Conservation (phyloP, 345 rosid species). For the Salix udensis region DNA sequence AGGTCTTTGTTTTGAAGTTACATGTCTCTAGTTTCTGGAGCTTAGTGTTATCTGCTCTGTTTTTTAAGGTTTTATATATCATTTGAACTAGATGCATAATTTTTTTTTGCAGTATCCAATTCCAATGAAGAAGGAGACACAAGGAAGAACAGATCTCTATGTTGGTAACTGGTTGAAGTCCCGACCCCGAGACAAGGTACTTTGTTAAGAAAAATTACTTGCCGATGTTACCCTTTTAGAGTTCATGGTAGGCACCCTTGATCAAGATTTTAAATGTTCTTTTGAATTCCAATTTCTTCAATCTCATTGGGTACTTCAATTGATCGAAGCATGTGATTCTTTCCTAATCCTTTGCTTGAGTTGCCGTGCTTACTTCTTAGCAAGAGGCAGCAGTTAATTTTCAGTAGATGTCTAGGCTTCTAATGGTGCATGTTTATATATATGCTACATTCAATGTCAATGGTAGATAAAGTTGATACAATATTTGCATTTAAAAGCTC, state of each 20-base stretch:
- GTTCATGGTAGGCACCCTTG: not conserved
- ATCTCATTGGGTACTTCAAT: not conserved
- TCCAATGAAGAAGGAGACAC: conserved; percentile 83
- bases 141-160: conserved; percentile 80
- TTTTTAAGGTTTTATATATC: not conserved
- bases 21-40: no score
- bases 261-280: not conserved
- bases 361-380: not conserved
- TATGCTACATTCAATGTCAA: not conserved
- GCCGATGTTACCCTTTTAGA: not conserved
- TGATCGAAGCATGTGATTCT: not conserved
- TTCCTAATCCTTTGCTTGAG: not conserved
- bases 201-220: not conserved
- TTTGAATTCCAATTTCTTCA: not conserved
- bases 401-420: not conserved
- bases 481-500: not conserved
- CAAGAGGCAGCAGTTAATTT: conserved; percentile 4
- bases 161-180: conserved; percentile 83
- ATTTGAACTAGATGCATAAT: not conserved
- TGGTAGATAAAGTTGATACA: not conserved
- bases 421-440: not conserved
- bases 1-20: no score
- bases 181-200: conserved; percentile 80
- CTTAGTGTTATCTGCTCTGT: no score
- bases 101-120: conserved; percentile 55